Percentiles rank a stretch among this genome's conserved stretches.
These are phyloP conservation scores for Eurotiales sp. DNA, from an alignment of 2,329 filamentous ascomycete species.

Conservation along the genomic window DNA sequence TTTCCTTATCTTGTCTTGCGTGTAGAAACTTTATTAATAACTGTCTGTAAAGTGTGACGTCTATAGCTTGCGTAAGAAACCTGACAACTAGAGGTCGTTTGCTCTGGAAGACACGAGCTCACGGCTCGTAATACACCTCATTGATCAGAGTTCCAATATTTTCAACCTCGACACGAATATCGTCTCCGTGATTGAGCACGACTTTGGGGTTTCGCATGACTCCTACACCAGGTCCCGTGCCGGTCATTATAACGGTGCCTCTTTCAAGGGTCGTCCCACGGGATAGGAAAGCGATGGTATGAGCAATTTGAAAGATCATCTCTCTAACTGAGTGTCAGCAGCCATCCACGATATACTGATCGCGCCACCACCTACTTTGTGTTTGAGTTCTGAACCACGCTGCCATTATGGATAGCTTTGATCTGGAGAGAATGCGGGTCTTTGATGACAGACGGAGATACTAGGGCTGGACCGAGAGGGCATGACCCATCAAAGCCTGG, in stretches of 20 bases:
- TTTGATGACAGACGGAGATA: conserved; percentile 27
- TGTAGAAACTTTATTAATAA: too few relatives aligned
- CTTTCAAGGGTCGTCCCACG: conserved; percentile 37
- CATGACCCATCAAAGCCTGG: conserved; percentile 32
- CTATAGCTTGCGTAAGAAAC: too few relatives aligned
- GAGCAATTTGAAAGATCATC: conserved; percentile 38
- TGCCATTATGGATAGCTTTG: conserved; percentile 33
- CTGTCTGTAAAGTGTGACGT: too few relatives aligned
- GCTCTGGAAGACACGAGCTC: too few relatives aligned
- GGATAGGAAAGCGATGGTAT: conserved; percentile 34
- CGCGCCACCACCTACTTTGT: conserved; percentile 20
- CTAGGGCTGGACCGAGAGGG: conserved; percentile 36
- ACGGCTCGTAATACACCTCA: conserved; percentile 37
- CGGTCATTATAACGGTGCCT: conserved; percentile 40
- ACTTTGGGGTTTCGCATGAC: conserved; percentile 39
- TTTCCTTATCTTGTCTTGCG: too few relatives aligned
- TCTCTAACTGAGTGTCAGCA: conserved; percentile 21
- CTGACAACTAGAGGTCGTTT: too few relatives aligned
- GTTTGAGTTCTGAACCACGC: conserved; percentile 34
- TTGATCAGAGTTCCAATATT: conserved; percentile 37
- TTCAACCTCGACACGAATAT: conserved; percentile 38
- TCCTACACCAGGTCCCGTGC: conserved; percentile 43
- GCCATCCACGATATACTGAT: background rate
- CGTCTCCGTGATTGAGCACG: conserved; percentile 34
- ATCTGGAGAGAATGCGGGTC: conserved; percentile 33